These are phyloP conservation scores for Pichia sp. DNA, from an alignment of 1,139 yeast species.

Conservation along the genomic window DNA sequence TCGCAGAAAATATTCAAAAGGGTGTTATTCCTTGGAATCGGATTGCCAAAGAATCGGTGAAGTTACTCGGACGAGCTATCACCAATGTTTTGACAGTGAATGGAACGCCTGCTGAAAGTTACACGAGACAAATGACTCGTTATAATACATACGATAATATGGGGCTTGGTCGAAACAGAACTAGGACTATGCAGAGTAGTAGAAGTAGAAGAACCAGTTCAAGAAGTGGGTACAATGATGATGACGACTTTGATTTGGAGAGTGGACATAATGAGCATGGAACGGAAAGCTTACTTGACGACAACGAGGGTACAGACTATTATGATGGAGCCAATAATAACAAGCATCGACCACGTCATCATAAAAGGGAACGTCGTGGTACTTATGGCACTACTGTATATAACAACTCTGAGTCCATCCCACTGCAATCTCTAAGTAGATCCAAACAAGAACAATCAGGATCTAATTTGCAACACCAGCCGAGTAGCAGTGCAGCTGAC, in stretches of 20 bases:
- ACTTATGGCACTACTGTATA: too few species aligned
- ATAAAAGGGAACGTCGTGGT: too few species aligned
- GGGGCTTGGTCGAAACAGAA: slow-evolving; percentile 1
- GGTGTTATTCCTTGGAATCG: slow-evolving; percentile 10
- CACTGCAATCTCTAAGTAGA: too few species aligned
- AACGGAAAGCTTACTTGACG: not conserved
- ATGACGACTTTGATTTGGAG: slow-evolving; percentile 1
- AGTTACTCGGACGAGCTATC: slow-evolving; percentile 7
- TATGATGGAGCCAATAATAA: not conserved
- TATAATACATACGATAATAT: slow-evolving; percentile 7
- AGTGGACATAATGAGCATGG: not conserved
- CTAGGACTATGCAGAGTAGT: slow-evolving; percentile 1
- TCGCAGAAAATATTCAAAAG: slow-evolving; percentile 7
- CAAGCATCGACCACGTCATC: too few species aligned
- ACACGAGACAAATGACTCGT: slow-evolving; percentile 24
- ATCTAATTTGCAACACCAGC: too few species aligned
- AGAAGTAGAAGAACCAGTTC: not conserved
- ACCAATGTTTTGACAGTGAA: slow-evolving; percentile 11
- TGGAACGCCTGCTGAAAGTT: slow-evolving; percentile 8
- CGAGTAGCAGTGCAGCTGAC: too few species aligned
- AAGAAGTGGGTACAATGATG: slow-evolving; percentile 1
- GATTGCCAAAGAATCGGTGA: slow-evolving; percentile 5
- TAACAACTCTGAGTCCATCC: too few species aligned
- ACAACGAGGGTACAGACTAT: not conserved
- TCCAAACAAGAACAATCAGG: too few species aligned